Percentiles rank a stretch among this genome's conserved stretches.
These are phyloP conservation scores for Saccharum officinarum DNA, from an alignment of 176 grass and related monocot species.

Conservation along the genomic window DNA sequence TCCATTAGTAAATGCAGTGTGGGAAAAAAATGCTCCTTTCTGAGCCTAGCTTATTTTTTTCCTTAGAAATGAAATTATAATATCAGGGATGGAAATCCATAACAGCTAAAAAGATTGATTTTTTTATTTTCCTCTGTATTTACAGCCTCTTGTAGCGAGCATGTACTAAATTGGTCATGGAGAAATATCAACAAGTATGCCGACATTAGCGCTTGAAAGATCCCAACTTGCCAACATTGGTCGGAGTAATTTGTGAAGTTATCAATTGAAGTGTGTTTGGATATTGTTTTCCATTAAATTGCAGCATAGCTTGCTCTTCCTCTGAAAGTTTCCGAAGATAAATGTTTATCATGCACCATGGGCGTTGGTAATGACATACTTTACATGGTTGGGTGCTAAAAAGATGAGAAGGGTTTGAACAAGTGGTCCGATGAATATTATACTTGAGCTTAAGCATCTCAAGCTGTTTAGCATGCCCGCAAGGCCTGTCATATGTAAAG, in stretches of 20 bases:
- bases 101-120: not conserved
- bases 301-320: not conserved
- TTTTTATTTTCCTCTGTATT: conserved; percentile 10
- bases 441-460: conserved; percentile 53
- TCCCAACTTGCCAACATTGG: not conserved
- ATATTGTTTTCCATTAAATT: conserved; percentile 12
- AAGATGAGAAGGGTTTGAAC: conserved; percentile 31
- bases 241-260: not conserved
- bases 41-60: not conserved
- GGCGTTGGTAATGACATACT: not conserved
- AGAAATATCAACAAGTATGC: not conserved
- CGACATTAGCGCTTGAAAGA: not conserved
- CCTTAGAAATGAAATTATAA: not conserved
- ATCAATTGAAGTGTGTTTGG: not conserved
- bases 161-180: not conserved
- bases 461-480: conserved; percentile 50
- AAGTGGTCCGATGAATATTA: conserved; percentile 40
- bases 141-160: conserved; percentile 18
- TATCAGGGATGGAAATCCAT: not conserved
- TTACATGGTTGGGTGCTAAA: not conserved
- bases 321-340: not conserved
- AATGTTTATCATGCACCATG: not conserved
- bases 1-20: conserved; percentile 1
- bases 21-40: not conserved
- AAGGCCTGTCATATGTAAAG: conserved; percentile 54